Evolutionary conservation across 805 yeast species (phyloP).

Genomic region (Candida montana): DNA sequence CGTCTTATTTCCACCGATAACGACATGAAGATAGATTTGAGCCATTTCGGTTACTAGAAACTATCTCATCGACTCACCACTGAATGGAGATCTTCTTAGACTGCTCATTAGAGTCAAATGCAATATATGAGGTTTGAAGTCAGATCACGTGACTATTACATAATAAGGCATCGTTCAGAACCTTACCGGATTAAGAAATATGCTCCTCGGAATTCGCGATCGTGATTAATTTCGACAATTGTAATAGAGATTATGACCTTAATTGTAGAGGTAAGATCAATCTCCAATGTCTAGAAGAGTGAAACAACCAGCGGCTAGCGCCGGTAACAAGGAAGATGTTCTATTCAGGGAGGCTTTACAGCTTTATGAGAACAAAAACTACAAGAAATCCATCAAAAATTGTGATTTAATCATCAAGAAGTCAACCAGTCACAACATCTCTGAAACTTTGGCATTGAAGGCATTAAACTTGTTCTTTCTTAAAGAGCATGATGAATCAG

Average conservation of each 20-base stretch:
- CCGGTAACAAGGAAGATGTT: slow-evolving; percentile 56
- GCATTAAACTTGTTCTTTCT: slow-evolving; percentile 61
- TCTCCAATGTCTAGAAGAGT: slow-evolving; percentile 6
- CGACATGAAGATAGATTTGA: too few relatives aligned
- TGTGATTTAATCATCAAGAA: slow-evolving; percentile 75
- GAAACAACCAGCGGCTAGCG: background rate
- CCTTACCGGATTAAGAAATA: background rate
- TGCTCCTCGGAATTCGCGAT: background rate
- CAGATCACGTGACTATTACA: background rate
- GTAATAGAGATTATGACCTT: too few relatives aligned
- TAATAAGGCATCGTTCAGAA: background rate
- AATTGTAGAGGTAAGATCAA: too few relatives aligned
- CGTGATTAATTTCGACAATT: background rate
- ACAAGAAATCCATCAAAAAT: slow-evolving; percentile 75
- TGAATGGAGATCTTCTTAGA: too few relatives aligned
- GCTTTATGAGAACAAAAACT: slow-evolving; percentile 79
- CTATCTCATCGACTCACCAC: too few relatives aligned
- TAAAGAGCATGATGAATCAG: slow-evolving; percentile 61
- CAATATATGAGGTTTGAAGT: too few relatives aligned
- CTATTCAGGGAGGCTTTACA: slow-evolving; percentile 77
- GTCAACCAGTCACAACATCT: slow-evolving; percentile 69
- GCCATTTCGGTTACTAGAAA: too few relatives aligned
- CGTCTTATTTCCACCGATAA: too few relatives aligned
- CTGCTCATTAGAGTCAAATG: too few relatives aligned
- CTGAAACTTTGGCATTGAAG: slow-evolving; percentile 80